Evolutionary conservation across 202 grass and related monocot genomes (phyloP).

Genomic region (Bolboschoenoplectus hybrid): DNA sequence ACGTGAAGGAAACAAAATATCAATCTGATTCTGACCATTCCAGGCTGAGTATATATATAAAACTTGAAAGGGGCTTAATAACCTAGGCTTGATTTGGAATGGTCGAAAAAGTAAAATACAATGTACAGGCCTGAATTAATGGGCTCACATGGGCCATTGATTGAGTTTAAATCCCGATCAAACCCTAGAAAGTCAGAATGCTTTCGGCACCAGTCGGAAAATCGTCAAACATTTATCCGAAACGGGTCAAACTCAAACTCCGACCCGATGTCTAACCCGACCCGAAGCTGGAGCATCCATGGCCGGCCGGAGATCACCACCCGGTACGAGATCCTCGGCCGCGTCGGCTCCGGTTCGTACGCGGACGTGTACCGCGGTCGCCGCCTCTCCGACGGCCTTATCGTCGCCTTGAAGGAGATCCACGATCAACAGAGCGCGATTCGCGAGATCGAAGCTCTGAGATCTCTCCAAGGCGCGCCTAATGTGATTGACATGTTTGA

Average conservation of each 20-base stretch:
- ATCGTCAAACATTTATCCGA: background rate
- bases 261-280: slow-evolving; percentile 40
- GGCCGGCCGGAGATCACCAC: slow-evolving; percentile 64
- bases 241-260: slow-evolving; percentile 14
- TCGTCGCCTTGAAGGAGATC: slow-evolving; percentile 86
- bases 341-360: slow-evolving; percentile 82
- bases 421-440: slow-evolving; percentile 79
- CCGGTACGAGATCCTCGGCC: slow-evolving; percentile 76
- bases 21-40: background rate
- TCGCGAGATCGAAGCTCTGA: slow-evolving; percentile 79
- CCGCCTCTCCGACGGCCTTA: slow-evolving; percentile 71
- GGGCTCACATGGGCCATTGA: background rate
- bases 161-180: background rate
- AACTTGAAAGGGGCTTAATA: background rate
- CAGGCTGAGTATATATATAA: background rate
- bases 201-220: background rate
- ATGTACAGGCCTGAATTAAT: background rate
- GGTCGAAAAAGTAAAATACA: background rate
- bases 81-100: background rate
- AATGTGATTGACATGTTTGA: slow-evolving; percentile 76
- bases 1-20: no score
- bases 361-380: slow-evolving; percentile 88
- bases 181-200: background rate
- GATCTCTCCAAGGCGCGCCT: slow-evolving; percentile 43
- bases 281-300: slow-evolving; percentile 91